Evolutionary conservation across 139 green algal species (phyloP).

Genomic region (Dunaliella primolecta): DNA sequence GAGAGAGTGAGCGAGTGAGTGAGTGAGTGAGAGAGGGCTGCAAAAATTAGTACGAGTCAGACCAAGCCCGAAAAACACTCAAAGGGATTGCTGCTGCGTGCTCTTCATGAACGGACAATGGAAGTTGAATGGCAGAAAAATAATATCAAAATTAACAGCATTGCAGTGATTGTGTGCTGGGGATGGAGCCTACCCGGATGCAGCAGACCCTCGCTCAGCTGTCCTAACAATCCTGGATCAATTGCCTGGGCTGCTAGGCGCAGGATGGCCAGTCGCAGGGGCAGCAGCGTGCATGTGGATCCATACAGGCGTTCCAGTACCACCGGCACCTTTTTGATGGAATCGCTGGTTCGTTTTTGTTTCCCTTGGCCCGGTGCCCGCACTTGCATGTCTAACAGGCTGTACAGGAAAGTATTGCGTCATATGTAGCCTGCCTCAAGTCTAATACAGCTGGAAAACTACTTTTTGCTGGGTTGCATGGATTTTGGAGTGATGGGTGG

Average conservation of each 20-base stretch:
- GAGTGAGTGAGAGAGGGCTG: too few relatives aligned
- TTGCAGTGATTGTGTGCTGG: neutral
- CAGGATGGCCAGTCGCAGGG: neutral
- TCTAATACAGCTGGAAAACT: neutral
- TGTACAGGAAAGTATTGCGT: neutral
- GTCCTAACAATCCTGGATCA: neutral
- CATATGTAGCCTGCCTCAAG: too few relatives aligned
- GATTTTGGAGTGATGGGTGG: neutral
- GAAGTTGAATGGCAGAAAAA: too few relatives aligned
- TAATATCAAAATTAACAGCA: neutral
- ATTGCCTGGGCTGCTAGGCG: neutral
- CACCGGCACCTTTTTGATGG: neutral
- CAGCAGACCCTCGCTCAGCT: neutral
- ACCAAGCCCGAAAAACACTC: too few relatives aligned
- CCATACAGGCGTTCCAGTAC: neutral
- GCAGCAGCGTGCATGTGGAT: neutral
- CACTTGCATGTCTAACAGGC: neutral
- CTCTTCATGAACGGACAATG: too few relatives aligned
- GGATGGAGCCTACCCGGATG: too few relatives aligned
- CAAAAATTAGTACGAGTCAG: too few relatives aligned
- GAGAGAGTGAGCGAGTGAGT: too few relatives aligned
- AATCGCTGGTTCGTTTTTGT: neutral
- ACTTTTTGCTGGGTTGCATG: neutral
- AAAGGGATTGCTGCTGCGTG: too few relatives aligned
- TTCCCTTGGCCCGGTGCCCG: neutral